Evolutionary conservation across 768 basidiomycete genomes (phyloP), one percentile per base, ranked within the genome.

Genomic region (Sutorius australiensis): DNA sequence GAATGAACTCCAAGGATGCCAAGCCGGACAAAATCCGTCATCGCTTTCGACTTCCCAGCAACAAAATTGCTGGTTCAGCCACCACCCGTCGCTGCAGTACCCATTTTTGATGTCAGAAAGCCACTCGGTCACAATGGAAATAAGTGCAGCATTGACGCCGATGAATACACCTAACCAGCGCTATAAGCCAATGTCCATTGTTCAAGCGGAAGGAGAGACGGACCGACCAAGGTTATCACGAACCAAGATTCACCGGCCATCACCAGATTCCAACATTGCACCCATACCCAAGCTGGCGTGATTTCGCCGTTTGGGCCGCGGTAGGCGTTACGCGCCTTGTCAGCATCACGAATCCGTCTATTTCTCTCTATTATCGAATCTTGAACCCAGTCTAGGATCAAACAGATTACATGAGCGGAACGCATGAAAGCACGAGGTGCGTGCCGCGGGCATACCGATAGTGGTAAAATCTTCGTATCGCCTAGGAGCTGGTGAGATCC

Each of bases 41-140:
- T 86, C 86, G 6, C 76, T 79, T 57, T 93, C 92, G 50, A 98
- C 85, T 66, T 98, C 97, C 87, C 95, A 94, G 67, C 97, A 99
- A 72, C 97, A 99, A 68, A 98, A 98, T 64, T 97, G 91, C 62
- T 93, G 86, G 70, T 95, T 97, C 50, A 99, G 69, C 95, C 97
- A 99, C 97, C 97, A 99, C 1, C 92, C 95, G 59, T 94, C 92
- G 4, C 83, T 78, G 72, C 97, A 99, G 65, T 98, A 97, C 1
- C 97, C 97, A 76, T 95, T 89, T 74, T 98, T 98, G 58, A 98
- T 84, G 70, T 98, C 95, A 3, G 94, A 93, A 21, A 99, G 80
- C 97, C 97, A 99, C 72, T 90, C 92, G 44, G 92, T 97, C 55
- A 94, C 75, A 61, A 99, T 97, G 30, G 94, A 93, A 47, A 97